These are phyloP conservation scores for Termitomyces sp. DNA, from an alignment of 768 basidiomycete species.

Conservation along the genomic window DNA sequence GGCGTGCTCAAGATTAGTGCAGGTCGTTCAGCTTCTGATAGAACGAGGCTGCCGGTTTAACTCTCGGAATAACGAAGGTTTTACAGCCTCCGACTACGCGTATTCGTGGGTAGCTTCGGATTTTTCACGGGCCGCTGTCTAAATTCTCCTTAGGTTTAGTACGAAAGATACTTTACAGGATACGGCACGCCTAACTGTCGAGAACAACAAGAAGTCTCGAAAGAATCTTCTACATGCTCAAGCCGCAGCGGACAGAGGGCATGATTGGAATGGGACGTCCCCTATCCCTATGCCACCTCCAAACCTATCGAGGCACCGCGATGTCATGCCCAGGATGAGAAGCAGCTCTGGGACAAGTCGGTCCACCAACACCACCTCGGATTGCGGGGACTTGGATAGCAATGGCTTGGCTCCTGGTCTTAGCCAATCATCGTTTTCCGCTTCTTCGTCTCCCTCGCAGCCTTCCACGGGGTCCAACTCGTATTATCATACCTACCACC, in stretches of 20 bases:
- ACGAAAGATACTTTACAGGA: constrained; percentile 80
- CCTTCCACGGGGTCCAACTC: constrained; percentile 47
- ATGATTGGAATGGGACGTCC: constrained; percentile 52
- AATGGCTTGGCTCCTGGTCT: constrained; percentile 37
- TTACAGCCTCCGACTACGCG: constrained; percentile 90
- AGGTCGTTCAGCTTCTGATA: constrained; percentile 85
- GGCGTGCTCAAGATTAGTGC: constrained; percentile 13
- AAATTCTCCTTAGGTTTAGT: constrained; percentile 49
- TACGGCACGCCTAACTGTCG: constrained; percentile 75
- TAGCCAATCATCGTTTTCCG: constrained; percentile 54
- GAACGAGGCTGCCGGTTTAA: constrained; percentile 85
- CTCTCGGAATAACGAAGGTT: constrained; percentile 87
- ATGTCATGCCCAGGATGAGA: constrained; percentile 56
- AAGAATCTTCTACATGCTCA: constrained; percentile 65
- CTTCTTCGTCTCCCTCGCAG: constrained; percentile 64
- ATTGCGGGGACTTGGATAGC: constrained; percentile 64
- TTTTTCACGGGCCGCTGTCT: background rate
- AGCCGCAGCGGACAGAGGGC: constrained; percentile 59
- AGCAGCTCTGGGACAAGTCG: constrained; percentile 82
- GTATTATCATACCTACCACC: constrained; percentile 33
- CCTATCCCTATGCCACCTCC: constrained; percentile 40
- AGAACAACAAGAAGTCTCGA: constrained; percentile 75
- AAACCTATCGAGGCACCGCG: constrained; percentile 41
- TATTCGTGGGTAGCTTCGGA: constrained; percentile 61
- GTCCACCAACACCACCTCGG: constrained; percentile 66